Evolutionary conservation across 345 rosid species (phyloP).

Genomic region (Pistacia integerrima): DNA sequence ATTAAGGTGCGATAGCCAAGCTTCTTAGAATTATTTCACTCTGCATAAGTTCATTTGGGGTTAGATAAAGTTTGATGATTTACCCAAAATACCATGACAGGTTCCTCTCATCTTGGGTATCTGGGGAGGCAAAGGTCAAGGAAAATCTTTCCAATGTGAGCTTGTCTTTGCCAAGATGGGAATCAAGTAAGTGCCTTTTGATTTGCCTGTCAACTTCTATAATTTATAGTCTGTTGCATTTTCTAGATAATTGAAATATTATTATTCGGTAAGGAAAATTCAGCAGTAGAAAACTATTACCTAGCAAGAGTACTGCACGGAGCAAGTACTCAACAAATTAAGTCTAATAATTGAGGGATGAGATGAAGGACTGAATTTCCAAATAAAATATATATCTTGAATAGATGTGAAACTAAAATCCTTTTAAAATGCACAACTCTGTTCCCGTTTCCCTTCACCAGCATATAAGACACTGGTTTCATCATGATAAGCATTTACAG

Average conservation of each 20-base stretch:
- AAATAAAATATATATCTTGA: not conserved
- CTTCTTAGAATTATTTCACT: not conserved
- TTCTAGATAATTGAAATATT: not conserved
- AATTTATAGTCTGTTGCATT: not conserved
- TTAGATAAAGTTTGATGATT: not conserved
- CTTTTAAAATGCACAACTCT: not conserved
- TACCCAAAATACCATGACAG: constrained; percentile 18
- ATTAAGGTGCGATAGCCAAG: constrained; percentile 39
- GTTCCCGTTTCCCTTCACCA: not conserved
- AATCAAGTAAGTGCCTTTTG: constrained; percentile 39
- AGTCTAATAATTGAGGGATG: not conserved
- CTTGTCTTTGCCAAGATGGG: constrained; percentile 66
- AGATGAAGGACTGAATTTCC: not conserved
- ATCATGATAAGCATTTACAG: not conserved
- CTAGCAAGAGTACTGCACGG: not conserved
- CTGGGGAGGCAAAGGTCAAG: constrained; percentile 73
- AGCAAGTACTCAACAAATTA: not conserved
- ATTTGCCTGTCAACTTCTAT: not conserved
- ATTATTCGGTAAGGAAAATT: not conserved
- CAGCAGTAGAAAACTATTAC: not conserved
- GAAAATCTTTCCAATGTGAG: constrained; percentile 64
- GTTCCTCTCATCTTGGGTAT: constrained; percentile 58
- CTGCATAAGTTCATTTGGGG: not conserved
- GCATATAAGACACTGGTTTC: not conserved
- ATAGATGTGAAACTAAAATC: not conserved